Evolutionary conservation across 1,139 yeast species (phyloP).

Genomic region (Candida labiduridarum): DNA sequence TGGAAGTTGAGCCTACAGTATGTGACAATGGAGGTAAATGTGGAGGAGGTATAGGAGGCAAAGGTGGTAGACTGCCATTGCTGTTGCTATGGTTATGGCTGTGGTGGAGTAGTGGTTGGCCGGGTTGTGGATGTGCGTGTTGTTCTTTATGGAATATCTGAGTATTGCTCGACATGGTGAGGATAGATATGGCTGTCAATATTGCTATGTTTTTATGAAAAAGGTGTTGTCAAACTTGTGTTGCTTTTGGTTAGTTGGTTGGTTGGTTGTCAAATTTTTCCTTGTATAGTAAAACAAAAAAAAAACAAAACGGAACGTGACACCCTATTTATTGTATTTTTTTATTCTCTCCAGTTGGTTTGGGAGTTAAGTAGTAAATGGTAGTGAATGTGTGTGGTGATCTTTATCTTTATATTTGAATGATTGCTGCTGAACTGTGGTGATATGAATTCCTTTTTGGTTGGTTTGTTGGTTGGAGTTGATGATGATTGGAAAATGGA

Average conservation of each 20-base stretch:
- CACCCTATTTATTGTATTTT: not conserved
- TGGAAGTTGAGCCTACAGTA: not conserved
- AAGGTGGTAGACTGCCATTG: slow-evolving; percentile 1
- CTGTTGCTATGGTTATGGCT: not conserved
- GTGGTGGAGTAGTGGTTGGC: slow-evolving; percentile 1
- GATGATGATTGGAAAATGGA: too few relatives aligned
- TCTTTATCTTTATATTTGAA: too few relatives aligned
- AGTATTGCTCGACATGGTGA: slow-evolving; percentile 1
- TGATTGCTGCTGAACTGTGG: too few relatives aligned
- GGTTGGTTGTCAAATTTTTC: not conserved
- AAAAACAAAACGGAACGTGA: not conserved
- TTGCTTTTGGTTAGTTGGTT: not conserved
- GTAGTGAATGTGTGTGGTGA: too few relatives aligned
- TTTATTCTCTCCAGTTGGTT: too few relatives aligned
- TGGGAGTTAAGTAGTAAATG: too few relatives aligned
- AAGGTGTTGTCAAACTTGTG: not conserved
- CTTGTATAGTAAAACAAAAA: not conserved
- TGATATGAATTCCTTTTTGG: too few relatives aligned
- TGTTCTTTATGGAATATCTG: slow-evolving; percentile 3
- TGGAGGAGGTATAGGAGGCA: slow-evolving; percentile 5
- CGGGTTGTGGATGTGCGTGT: not conserved
- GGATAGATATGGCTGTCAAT: not conserved
- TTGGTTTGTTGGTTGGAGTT: too few relatives aligned
- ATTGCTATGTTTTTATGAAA: not conserved
- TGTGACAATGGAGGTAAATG: slow-evolving; percentile 4